Conservation (phyloP, 2,329 filamentous ascomycete species). For the Zarea fungicola region DNA sequence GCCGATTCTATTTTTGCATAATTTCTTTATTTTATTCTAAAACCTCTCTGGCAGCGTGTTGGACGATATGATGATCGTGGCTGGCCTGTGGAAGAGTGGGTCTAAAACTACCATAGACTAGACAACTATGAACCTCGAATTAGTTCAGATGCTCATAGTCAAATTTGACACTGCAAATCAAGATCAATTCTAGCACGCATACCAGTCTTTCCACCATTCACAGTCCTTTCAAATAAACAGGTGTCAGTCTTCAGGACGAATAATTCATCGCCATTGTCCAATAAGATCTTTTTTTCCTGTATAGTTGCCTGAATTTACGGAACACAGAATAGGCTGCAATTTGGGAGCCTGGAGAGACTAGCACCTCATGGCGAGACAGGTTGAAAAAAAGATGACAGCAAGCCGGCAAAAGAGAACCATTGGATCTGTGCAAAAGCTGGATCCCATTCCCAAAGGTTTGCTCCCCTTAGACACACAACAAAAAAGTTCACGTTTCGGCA, state of each 20-base stretch:
- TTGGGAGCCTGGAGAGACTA: background rate
- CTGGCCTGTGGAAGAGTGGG: background rate
- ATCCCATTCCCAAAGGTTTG: conserved; percentile 30
- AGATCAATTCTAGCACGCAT: background rate
- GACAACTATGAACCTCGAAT: too few species aligned
- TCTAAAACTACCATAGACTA: too few species aligned
- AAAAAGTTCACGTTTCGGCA: background rate
- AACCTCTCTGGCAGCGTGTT: too few species aligned
- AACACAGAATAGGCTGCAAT: background rate
- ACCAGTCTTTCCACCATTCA: background rate
- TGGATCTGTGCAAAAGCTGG: conserved; percentile 26
- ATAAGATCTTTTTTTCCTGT: background rate
- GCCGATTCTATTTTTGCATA: background rate
- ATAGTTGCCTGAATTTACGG: background rate
- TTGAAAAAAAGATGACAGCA: background rate
- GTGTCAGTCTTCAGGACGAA: background rate
- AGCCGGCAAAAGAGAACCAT: background rate
- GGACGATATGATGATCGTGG: too few species aligned
- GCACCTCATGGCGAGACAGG: background rate
- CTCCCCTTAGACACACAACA: too few species aligned
- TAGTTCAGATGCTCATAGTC: background rate
- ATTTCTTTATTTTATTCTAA: background rate
- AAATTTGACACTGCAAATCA: background rate
- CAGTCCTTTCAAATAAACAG: background rate
- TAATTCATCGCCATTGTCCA: background rate